phyloP scores from a whole-genome alignment of 176 grass and related monocot species.

The Neostapfia colusana region DNA sequence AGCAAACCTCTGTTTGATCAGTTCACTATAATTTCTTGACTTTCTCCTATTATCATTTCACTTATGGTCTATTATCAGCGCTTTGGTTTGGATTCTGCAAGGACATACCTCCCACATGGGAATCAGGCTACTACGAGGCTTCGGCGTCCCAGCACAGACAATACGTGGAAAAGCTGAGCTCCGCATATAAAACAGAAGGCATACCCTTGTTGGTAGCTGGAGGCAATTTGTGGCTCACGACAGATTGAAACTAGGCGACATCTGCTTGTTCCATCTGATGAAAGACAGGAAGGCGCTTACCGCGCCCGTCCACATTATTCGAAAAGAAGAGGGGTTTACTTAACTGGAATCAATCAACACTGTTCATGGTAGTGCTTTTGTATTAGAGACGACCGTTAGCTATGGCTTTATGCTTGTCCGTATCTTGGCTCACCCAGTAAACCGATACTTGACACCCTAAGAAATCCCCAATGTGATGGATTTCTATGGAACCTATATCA shows the following conservation, averaged over 20 bases:
- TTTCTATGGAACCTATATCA: not conserved
- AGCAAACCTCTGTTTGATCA: not conserved
- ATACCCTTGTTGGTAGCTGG: slow-evolving; percentile 36
- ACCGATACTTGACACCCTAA: not conserved
- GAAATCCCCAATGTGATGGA: not conserved
- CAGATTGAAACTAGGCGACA: slow-evolving; percentile 30
- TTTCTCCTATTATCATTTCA: not conserved
- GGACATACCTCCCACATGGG: slow-evolving; percentile 12
- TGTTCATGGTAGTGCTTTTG: not conserved
- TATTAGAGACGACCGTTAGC: not conserved
- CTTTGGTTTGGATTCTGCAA: slow-evolving; percentile 23
- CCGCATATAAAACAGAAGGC: not conserved
- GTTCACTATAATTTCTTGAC: not conserved
- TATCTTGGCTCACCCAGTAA: not conserved
- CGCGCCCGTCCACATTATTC: slow-evolving; percentile 47
- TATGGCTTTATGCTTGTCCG: not conserved
- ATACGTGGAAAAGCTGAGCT: slow-evolving; percentile 19
- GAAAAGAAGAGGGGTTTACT: not conserved
- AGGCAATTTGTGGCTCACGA: slow-evolving; percentile 44
- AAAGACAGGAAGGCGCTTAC: slow-evolving; percentile 30
- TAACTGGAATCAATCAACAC: not conserved
- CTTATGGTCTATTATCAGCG: slow-evolving; percentile 21
- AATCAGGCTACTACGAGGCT: slow-evolving; percentile 23
- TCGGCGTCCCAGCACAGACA: not conserved
- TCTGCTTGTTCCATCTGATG: slow-evolving; percentile 50